Evolutionary conservation across 1,284 basidiomycete genomes (phyloP), one percentile per base, ranked within the genome.

Genomic region (Tilletia indica): DNA sequence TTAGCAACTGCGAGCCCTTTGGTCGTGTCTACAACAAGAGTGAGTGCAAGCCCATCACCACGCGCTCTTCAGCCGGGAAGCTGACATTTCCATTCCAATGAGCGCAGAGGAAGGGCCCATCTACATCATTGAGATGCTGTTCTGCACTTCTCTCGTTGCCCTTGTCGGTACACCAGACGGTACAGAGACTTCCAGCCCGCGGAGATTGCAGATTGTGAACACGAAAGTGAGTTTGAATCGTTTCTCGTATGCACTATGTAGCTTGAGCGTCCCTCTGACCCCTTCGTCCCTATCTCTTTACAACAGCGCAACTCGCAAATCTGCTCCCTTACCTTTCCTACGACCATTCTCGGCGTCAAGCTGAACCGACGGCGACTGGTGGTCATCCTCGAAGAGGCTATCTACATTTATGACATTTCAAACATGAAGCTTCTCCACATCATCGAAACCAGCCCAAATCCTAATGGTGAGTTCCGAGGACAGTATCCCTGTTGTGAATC

Each of bases 391-490:
- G 95, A 97, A 83, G 89, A 90, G 56, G 94, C 98, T 85, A 97
- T 99, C 73, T 99, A 98, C 86, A 94, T 98, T 38, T 99, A 99
- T 83, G 96, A 99, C 83, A 98, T 99, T 80, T 93, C 92, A 73
- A 99, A 97, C 79, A 98, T 99, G 96, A 92, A 95, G 79, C 88
- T 99, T 42, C 86, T 97, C 58, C 96, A 98, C 85, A 97, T 97
- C 67, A 96, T 99, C 71, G 97, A 99, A 87, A 99, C 96, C 0
- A 92, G 92, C 16, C 90, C 93, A 0, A 99, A 99, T 84, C 93
- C 95, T 1, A 91, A 96, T 83, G 94, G 93, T 93, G 69, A 74
- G 75, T 54, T 31, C 19, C 19, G 25, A 6, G 16, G 11, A n/a
- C 63, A 31, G 25, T 31, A 31, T 31, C 25, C 25, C 25, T 31